Conservation (phyloP, 176 grass and related monocot species). For the Oryza officinalis region DNA sequence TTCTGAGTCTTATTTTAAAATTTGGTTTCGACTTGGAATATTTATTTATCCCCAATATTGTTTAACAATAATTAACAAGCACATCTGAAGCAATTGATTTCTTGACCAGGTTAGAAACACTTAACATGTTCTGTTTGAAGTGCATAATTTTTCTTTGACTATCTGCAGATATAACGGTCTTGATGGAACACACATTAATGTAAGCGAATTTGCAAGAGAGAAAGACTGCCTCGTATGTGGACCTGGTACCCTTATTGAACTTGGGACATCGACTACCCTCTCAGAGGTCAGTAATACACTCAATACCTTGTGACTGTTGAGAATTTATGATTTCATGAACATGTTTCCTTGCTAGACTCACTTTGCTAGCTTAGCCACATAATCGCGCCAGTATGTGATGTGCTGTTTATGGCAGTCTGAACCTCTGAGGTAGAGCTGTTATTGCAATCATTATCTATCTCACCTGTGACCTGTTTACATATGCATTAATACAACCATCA, state of each 20-base stretch:
- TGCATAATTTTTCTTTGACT: too few species aligned
- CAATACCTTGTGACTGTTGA: constrained; percentile 20
- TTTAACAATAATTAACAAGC: too few species aligned
- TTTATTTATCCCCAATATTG: too few species aligned
- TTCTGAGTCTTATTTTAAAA: constrained; percentile 24
- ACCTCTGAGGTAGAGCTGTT: background rate
- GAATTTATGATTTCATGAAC: background rate
- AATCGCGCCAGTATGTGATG: too few species aligned
- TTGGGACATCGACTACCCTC: constrained; percentile 71
- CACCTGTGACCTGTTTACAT: background rate
- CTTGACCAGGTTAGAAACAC: too few species aligned
- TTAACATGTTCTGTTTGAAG: too few species aligned
- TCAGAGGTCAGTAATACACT: constrained; percentile 49
- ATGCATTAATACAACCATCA: background rate
- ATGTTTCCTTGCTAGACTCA: background rate
- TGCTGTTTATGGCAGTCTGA: background rate
- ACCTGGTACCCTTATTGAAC: constrained; percentile 36
- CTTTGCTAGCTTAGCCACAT: background rate
- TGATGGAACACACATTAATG: too few species aligned
- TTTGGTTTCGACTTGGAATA: background rate
- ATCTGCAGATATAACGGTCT: too few species aligned
- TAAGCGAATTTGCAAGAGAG: constrained; percentile 36
- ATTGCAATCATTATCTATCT: background rate
- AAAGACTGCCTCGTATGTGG: constrained; percentile 63
- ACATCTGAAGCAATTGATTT: too few species aligned